These are phyloP conservation scores for Trametes sanguinea DNA, from an alignment of 768 basidiomycete genomes.

Conservation along the genomic window DNA sequence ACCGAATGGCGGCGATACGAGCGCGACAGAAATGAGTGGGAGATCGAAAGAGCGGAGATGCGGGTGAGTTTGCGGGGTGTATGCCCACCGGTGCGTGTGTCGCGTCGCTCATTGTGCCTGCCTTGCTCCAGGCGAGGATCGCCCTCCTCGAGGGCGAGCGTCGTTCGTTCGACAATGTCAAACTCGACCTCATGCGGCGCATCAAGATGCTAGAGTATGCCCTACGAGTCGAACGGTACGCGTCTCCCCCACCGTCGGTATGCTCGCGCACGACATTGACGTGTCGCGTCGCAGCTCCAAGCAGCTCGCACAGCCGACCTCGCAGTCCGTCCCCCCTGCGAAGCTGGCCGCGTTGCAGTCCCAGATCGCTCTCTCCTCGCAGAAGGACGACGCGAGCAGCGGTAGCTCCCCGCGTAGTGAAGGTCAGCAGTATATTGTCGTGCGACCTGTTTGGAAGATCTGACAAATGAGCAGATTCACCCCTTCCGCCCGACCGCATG, in stretches of 20 bases:
- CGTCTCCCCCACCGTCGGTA: constrained; percentile 24
- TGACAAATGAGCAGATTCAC: constrained; percentile 55
- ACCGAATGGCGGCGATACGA: constrained; percentile 98
- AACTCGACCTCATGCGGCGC: constrained; percentile 91
- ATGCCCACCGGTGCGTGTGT: constrained; percentile 11
- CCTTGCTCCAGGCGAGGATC: constrained; percentile 77
- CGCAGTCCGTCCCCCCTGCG: constrained; percentile 60
- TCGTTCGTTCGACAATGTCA: constrained; percentile 95
- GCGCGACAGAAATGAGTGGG: constrained; percentile 99
- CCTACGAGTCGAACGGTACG: constrained; percentile 91
- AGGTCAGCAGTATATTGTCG: constrained; percentile 45
- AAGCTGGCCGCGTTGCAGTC: constrained; percentile 67
- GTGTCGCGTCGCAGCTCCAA: constrained; percentile 63
- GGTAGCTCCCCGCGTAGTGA: constrained; percentile 86
- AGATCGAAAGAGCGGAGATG: constrained; percentile 99
- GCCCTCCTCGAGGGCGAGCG: constrained; percentile 97
- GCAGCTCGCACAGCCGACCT: constrained; percentile 65
- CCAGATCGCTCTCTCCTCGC: constrained; percentile 46
- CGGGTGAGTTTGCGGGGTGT: constrained; percentile 59
- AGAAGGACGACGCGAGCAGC: constrained; percentile 77
- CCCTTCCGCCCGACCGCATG: constrained; percentile 66
- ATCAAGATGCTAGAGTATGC: constrained; percentile 99
- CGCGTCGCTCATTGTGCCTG: constrained; percentile 9
- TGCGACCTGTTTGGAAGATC: constrained; percentile 18
- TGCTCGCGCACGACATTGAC: constrained; percentile 34